These are phyloP conservation scores for Auricularia auricula-judae DNA, from an alignment of 768 basidiomycete genomes.

Conservation along the genomic window DNA sequence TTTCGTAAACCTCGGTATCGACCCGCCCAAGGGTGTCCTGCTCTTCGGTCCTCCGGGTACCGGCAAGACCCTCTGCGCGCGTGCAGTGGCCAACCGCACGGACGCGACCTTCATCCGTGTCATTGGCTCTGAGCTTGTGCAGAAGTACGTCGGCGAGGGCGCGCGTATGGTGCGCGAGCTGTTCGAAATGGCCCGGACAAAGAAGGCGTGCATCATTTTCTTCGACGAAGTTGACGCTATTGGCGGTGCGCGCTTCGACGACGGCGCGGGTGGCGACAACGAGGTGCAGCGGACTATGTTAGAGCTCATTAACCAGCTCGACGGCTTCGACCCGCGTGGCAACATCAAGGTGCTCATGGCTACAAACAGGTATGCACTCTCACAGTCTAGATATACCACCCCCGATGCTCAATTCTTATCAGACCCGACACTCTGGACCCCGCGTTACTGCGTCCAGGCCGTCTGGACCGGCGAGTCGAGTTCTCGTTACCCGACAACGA, in stretches of 20 bases:
- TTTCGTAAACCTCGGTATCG: constrained; percentile 95
- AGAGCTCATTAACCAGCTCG: constrained; percentile 96
- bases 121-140: constrained; percentile 98
- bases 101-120: constrained; percentile 99
- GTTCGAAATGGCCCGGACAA: constrained; percentile 97
- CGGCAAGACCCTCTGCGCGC: constrained; percentile 97
- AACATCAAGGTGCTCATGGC: constrained; percentile 99
- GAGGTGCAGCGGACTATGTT: constrained; percentile 99
- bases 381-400: too few species aligned
- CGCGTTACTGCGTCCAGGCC: constrained; percentile 88
- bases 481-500: constrained; percentile 92
- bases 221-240: constrained; percentile 99
- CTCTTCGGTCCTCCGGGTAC: constrained; percentile 94
- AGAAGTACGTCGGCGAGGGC: constrained; percentile 99
- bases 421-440: constrained; percentile 97
- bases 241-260: constrained; percentile 95
- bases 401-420: too few species aligned
- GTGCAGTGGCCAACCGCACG: constrained; percentile 96
- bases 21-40: constrained; percentile 96
- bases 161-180: constrained; percentile 97
- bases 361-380: constrained; percentile 44
- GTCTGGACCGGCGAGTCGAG: constrained; percentile 93
- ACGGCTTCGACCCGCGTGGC: constrained; percentile 97
- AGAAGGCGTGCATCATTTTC: constrained; percentile 99
- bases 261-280: constrained; percentile 97